phyloP scores from a whole-genome alignment of 352 stramenopile species.

The Phytophthora lateralis region DNA sequence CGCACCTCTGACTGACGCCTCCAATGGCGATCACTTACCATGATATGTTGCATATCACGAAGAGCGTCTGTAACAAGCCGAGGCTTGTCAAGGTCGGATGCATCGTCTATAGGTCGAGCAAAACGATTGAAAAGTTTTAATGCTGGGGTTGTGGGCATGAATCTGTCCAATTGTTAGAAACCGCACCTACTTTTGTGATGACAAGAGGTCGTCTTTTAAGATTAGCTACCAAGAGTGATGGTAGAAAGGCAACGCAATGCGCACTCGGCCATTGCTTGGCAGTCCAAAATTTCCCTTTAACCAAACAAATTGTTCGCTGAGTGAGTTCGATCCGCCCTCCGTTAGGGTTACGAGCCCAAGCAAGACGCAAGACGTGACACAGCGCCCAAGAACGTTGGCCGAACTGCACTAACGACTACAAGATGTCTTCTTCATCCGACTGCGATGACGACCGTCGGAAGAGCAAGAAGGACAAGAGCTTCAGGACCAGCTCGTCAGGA shows the following conservation, averaged over 20 bases:
- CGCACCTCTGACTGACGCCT: too few species aligned
- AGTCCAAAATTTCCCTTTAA: not conserved
- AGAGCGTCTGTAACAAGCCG: too few species aligned
- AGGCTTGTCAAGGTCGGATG: too few species aligned
- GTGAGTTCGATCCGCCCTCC: not conserved
- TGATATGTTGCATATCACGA: too few species aligned
- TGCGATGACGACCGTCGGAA: slow-evolving; percentile 4
- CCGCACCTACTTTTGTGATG: too few species aligned
- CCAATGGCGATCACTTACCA: too few species aligned
- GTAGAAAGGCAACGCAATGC: not conserved
- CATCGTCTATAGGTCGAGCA: too few species aligned
- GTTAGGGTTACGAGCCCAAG: not conserved
- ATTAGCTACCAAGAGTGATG: not conserved
- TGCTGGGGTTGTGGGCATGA: too few species aligned
- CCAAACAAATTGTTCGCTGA: not conserved
- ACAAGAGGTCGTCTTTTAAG: too few species aligned
- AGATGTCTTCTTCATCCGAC: slow-evolving; percentile 15
- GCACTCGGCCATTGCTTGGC: not conserved
- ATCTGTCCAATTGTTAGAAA: too few species aligned
- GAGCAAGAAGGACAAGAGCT: slow-evolving; percentile 2
- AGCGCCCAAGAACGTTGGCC: not conserved
- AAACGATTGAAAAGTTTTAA: too few species aligned
- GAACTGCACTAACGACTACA: not conserved
- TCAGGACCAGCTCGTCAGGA: slow-evolving; percentile 1
- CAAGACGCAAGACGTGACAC: not conserved